Conservation (phyloP, 495 filamentous ascomycete genomes). For the Neurospora intermedia region DNA sequence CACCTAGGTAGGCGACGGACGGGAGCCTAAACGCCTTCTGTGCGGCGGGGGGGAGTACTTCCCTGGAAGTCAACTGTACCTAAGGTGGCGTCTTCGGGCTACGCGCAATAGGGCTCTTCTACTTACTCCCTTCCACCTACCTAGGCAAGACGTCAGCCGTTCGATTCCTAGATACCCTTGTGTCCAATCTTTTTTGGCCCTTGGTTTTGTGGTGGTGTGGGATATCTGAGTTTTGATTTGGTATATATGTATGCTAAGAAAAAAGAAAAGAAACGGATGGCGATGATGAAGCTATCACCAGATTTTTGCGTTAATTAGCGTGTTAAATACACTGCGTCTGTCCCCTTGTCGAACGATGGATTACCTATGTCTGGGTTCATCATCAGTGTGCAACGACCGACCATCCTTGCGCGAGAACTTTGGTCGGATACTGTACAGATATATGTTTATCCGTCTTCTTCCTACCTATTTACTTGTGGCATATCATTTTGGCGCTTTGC, state of each 20-base stretch:
- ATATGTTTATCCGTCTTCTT: too few relatives aligned
- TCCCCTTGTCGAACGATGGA: neutral
- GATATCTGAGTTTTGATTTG: neutral
- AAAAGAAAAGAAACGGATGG: neutral
- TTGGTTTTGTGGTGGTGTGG: neutral
- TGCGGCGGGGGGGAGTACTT: neutral
- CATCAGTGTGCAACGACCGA: neutral
- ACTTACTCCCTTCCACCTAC: neutral
- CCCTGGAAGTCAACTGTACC: neutral
- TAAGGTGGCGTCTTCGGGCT: neutral
- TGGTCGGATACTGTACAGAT: neutral
- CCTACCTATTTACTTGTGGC: neutral
- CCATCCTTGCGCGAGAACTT: neutral
- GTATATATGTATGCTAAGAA: too few relatives aligned
- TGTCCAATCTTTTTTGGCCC: neutral
- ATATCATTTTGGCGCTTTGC: neutral
- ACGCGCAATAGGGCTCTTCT: neutral
- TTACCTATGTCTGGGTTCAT: neutral
- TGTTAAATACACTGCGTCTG: neutral
- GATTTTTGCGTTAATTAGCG: neutral
- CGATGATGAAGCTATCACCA: neutral
- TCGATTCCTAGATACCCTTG: neutral
- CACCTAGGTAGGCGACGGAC: neutral
- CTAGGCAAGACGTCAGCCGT: neutral
- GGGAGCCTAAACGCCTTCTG: neutral